Conservation (phyloP, 371 early-diverging fungal species). For the Mucor racemosus region DNA sequence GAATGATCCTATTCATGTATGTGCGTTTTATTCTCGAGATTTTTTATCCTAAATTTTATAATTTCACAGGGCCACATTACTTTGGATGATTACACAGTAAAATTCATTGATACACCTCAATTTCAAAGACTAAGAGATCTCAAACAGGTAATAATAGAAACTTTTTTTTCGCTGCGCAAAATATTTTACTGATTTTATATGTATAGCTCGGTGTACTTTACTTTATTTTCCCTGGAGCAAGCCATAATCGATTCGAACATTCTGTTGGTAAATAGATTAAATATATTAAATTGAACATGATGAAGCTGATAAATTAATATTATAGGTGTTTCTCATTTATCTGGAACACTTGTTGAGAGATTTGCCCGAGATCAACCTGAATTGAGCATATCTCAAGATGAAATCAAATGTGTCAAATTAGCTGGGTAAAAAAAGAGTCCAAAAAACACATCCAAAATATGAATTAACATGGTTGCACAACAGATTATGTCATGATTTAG, state of each 20-base stretch:
- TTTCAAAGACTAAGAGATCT: conserved; percentile 90
- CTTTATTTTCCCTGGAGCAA: conserved; percentile 93
- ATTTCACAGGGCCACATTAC: conserved; percentile 76
- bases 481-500: conserved; percentile 87
- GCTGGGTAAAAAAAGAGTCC: conserved; percentile 69
- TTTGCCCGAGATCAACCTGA: conserved; percentile 81
- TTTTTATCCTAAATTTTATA: not conserved
- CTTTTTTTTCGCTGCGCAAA: conserved; percentile 46
- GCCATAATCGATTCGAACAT: conserved; percentile 91
- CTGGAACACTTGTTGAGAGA: conserved; percentile 73
- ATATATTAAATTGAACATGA: not conserved
- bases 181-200: conserved; percentile 3
- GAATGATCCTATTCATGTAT: conserved; percentile 74
- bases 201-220: conserved; percentile 66
- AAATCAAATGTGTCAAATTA: conserved; percentile 84
- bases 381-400: conserved; percentile 75
- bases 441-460: not conserved
- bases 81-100: conserved; percentile 68
- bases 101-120: conserved; percentile 91
- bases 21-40: not conserved
- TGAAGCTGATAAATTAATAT: not conserved
- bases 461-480: not conserved
- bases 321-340: conserved; percentile 81
- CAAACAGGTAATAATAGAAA: conserved; percentile 78
- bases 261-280: conserved; percentile 69